Evolutionary conservation across 352 stramenopile genomes (phyloP).

Genomic region (Elongisporangium prolatum): DNA sequence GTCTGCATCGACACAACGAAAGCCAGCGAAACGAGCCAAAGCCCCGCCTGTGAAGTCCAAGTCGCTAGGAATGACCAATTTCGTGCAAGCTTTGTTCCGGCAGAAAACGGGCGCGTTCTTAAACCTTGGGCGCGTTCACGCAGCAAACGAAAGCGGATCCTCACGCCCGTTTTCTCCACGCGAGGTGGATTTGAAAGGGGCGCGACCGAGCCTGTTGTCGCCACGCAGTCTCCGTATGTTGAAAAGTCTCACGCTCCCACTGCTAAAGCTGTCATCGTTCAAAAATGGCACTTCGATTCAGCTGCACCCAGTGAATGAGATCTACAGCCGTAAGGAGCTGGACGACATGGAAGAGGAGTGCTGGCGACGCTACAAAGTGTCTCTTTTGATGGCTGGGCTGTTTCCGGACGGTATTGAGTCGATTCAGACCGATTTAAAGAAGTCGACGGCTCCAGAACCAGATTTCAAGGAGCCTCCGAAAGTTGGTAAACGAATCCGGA

Average conservation of each 20-base stretch:
- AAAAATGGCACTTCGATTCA: slow-evolving; percentile 49
- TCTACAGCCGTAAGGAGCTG: slow-evolving; percentile 40
- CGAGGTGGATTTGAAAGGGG: not conserved
- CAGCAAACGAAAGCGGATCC: not conserved
- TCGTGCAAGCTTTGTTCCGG: not conserved
- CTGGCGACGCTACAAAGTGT: slow-evolving; percentile 68
- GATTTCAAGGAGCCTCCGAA: not conserved
- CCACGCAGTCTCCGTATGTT: no score
- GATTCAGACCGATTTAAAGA: not conserved
- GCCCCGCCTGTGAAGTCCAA: no score
- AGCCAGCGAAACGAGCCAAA: not conserved
- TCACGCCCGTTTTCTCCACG: not conserved
- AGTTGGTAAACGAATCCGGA: slow-evolving; percentile 5
- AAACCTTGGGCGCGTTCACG: slow-evolving; percentile 7
- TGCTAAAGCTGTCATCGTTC: slow-evolving; percentile 31
- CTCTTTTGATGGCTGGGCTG: slow-evolving; percentile 45
- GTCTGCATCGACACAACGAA: not conserved
- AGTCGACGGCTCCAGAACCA: not conserved
- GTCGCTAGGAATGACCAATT: not conserved
- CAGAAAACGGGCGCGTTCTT: not conserved
- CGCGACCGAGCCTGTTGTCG: not conserved
- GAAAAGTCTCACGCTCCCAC: no score
- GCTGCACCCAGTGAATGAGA: slow-evolving; percentile 48
- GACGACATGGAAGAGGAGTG: slow-evolving; percentile 67
- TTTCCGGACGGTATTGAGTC: slow-evolving; percentile 11